Percentiles rank a stretch among this genome's conserved stretches.
These are phyloP conservation scores for Oryza glaberrima DNA, from an alignment of 176 grass and related monocot species.

Conservation along the genomic window DNA sequence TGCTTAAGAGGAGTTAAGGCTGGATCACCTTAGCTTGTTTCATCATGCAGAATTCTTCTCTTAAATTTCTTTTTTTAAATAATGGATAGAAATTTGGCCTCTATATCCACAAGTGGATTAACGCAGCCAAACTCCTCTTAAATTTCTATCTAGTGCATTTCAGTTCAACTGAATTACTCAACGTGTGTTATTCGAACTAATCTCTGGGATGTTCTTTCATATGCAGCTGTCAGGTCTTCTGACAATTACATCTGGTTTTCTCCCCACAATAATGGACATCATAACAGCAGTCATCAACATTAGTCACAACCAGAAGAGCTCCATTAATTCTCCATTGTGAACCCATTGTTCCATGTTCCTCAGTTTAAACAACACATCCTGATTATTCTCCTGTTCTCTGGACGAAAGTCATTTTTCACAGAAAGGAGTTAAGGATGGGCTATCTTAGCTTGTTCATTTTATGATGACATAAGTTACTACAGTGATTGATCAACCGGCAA, in stretches of 20 bases:
- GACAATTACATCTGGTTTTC: conserved; percentile 50
- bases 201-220: conserved; percentile 7
- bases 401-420: too few relatives aligned
- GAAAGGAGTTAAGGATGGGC: too few relatives aligned
- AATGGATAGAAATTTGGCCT: too few relatives aligned
- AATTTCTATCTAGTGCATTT: neutral
- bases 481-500: too few relatives aligned
- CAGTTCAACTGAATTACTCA: neutral
- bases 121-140: too few relatives aligned
- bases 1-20: neutral
- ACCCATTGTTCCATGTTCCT: too few relatives aligned
- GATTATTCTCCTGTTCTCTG: too few relatives aligned
- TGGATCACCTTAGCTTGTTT: neutral
- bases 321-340: too few relatives aligned
- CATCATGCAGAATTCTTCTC: neutral
- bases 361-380: neutral
- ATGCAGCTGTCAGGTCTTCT: conserved; percentile 69
- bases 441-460: too few relatives aligned
- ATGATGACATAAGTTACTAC: too few relatives aligned
- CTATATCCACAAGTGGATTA: too few relatives aligned
- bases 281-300: conserved; percentile 27
- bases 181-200: neutral
- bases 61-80: too few relatives aligned
- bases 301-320: conserved; percentile 11
- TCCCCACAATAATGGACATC: conserved; percentile 61